phyloP scores from a whole-genome alignment of 345 rosid genomes.

The Citrus trifoliata region DNA sequence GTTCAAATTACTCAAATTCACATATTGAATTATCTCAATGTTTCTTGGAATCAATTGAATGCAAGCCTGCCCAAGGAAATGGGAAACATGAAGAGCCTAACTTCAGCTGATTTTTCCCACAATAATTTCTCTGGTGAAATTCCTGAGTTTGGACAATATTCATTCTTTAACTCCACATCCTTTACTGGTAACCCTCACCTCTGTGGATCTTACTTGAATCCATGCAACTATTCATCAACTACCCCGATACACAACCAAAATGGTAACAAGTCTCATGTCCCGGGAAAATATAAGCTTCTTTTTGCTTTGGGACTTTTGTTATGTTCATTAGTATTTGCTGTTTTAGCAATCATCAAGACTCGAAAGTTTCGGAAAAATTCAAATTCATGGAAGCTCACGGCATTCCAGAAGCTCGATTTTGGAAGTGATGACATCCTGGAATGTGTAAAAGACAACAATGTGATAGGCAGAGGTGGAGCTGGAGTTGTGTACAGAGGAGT shows the following conservation, averaged over 20 bases:
- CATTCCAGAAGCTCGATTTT: slow-evolving; percentile 81
- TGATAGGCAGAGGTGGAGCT: slow-evolving; percentile 90
- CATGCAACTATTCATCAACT: slow-evolving; percentile 46
- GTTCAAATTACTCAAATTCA: slow-evolving; percentile 47
- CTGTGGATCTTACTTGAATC: slow-evolving; percentile 66
- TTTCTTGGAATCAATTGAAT: slow-evolving; percentile 76
- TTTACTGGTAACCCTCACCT: slow-evolving; percentile 83
- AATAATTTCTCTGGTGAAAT: slow-evolving; percentile 76
- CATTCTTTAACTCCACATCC: slow-evolving; percentile 76
- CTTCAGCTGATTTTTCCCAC: slow-evolving; percentile 81
- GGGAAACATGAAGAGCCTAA: slow-evolving; percentile 76
- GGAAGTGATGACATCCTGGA: slow-evolving; percentile 68
- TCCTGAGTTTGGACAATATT: slow-evolving; percentile 76
- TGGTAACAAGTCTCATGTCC: slow-evolving; percentile 28
- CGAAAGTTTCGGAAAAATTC: slow-evolving; percentile 37
- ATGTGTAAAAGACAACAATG: slow-evolving; percentile 85
- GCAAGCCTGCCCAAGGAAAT: slow-evolving; percentile 57
- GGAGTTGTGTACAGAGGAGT: slow-evolving; percentile 81
- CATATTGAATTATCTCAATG: slow-evolving; percentile 70
- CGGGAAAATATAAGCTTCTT: slow-evolving; percentile 63
- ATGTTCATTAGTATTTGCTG: slow-evolving; percentile 66
- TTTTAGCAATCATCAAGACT: slow-evolving; percentile 64
- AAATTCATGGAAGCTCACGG: slow-evolving; percentile 73
- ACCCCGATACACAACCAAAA: slow-evolving; percentile 28
- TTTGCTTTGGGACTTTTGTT: slow-evolving; percentile 68